Evolutionary conservation across 768 basidiomycete species (phyloP).

Genomic region (Tricholoma terreum): DNA sequence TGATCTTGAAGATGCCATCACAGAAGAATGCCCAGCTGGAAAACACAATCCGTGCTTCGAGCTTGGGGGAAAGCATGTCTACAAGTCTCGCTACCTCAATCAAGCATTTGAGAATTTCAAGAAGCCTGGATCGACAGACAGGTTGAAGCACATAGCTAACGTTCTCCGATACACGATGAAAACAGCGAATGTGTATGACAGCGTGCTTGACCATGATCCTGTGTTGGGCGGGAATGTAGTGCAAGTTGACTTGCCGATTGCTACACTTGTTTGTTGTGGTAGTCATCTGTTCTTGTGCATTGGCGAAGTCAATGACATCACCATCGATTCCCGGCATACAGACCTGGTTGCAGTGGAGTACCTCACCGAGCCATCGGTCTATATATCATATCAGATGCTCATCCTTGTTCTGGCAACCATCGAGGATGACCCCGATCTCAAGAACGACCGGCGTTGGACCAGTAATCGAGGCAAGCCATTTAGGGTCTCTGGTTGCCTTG

Average conservation of each 20-base stretch:
- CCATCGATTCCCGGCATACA: slow-evolving; percentile 14
- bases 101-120: neutral
- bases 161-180: too few species aligned
- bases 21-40: neutral
- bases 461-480: slow-evolving; percentile 12
- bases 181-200: too few species aligned
- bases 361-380: slow-evolving; percentile 16
- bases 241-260: slow-evolving; percentile 21
- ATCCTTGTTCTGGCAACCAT: slow-evolving; percentile 16
- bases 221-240: neutral
- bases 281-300: slow-evolving; percentile 25
- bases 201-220: neutral
- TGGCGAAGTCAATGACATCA: slow-evolving; percentile 25
- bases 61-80: too few species aligned
- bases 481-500: slow-evolving; percentile 6
- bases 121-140: neutral
- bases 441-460: slow-evolving; percentile 26
- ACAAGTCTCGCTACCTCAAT: too few species aligned
- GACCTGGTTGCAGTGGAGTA: slow-evolving; percentile 13
- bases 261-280: slow-evolving; percentile 19
- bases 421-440: slow-evolving; percentile 15
- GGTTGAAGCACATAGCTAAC: neutral
- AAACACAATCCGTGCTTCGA: too few species aligned
- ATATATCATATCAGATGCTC: slow-evolving; percentile 22
- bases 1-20: neutral